Evolutionary conservation across 2,329 filamentous ascomycete species (phyloP).

Genomic region (Peltaster fructicola): DNA sequence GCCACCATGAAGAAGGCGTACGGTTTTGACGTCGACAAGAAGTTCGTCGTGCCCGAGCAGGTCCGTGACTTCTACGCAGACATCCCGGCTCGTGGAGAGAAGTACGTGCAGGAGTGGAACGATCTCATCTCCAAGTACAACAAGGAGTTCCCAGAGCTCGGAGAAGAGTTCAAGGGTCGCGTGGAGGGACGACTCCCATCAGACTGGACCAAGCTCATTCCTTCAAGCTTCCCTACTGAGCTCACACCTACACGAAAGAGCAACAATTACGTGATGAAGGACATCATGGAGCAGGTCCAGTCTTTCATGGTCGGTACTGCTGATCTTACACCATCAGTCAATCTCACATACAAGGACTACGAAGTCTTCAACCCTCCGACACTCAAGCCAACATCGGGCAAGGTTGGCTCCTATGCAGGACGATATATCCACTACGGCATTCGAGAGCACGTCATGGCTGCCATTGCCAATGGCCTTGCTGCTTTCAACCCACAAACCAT

Average conservation of each 20-base stretch:
- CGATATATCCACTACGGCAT: conserved; percentile 41
- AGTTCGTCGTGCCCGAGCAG: conserved; percentile 22
- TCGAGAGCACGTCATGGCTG: conserved; percentile 44
- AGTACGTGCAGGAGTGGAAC: conserved; percentile 32
- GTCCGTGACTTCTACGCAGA: conserved; percentile 37
- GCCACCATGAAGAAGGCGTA: conserved; percentile 35
- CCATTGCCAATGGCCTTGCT: conserved; percentile 27
- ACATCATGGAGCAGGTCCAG: conserved; percentile 15
- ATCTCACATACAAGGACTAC: conserved; percentile 26
- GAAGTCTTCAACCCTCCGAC: conserved; percentile 31
- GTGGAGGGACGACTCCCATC: conserved; percentile 29
- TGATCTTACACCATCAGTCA: conserved; percentile 21
- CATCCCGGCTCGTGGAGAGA: conserved; percentile 27
- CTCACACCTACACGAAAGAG: conserved; percentile 35
- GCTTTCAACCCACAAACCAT: conserved; percentile 21
- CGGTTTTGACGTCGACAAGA: conserved; percentile 30
- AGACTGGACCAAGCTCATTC: conserved; percentile 34
- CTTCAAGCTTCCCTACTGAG: conserved; percentile 28
- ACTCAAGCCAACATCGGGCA: conserved; percentile 22
- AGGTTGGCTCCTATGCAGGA: conserved; percentile 35
- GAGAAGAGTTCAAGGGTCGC: conserved; percentile 30
- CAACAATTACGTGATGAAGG: conserved; percentile 26
- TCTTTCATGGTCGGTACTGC: conserved; percentile 22
- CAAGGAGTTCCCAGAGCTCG: conserved; percentile 31
- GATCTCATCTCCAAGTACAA: conserved; percentile 21